A percentile compares a stretch with the other conserved stretches of the same genome.
Conservation (phyloP, 1,139 yeast species). For the Hyphopichia fennica region DNA sequence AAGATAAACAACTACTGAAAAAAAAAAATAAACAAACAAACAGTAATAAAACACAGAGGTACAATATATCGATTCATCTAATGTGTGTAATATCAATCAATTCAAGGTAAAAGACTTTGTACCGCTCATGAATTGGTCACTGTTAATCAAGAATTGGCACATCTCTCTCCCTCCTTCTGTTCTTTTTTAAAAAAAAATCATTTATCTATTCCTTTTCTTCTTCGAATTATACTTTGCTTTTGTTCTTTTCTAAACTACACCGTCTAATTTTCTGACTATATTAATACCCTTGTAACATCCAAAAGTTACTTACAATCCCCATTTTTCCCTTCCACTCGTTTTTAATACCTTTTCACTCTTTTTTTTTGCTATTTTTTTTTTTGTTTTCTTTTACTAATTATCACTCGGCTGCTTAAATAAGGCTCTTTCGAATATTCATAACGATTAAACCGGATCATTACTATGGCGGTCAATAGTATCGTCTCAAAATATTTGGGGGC, state of each 20-base stretch:
- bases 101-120: background rate
- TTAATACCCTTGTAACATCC: background rate
- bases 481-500: slow-evolving; percentile 37
- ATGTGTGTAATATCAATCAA: background rate
- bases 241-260: background rate
- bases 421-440: background rate
- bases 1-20: background rate
- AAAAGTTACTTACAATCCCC: background rate
- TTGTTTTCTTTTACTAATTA: too few relatives aligned
- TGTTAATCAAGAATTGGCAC: too few relatives aligned
- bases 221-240: background rate
- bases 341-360: background rate
- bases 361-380: background rate
- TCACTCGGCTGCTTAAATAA: background rate
- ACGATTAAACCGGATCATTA: background rate
- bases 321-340: background rate
- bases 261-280: background rate
- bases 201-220: background rate
- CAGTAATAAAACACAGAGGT: background rate
- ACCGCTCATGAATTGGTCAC: background rate
- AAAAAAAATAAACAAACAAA: background rate
- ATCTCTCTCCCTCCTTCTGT: too few relatives aligned
- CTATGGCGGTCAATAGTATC: slow-evolving; percentile 16
- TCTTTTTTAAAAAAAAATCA: background rate
- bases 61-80: background rate